phyloP scores from a whole-genome alignment of 1,284 basidiomycete genomes.

The Pseudozyma tsukubaensis region DNA sequence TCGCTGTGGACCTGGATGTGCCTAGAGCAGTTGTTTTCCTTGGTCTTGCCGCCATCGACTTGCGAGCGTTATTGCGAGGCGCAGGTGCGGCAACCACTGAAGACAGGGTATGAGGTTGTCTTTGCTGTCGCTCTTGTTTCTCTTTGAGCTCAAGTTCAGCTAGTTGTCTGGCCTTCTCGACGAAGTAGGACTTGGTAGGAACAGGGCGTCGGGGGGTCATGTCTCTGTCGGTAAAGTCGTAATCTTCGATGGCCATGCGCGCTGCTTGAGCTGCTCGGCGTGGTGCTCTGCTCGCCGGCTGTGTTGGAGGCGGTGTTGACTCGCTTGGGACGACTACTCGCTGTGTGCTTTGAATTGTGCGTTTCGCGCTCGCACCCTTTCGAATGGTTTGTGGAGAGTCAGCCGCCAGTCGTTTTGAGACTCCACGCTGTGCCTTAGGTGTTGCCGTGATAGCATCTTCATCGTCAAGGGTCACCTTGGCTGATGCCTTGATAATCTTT shows the following conservation, averaged over 20 bases:
- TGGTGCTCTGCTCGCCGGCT: constrained; percentile 19
- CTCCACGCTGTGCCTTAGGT: constrained; percentile 9
- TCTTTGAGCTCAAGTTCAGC: constrained; percentile 24
- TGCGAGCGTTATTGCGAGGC: constrained; percentile 7
- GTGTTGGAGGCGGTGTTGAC: constrained; percentile 26
- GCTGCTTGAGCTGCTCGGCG: constrained; percentile 43
- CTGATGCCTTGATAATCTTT: not conserved
- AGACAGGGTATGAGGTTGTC: not conserved
- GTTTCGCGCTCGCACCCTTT: not conserved
- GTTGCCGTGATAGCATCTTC: constrained; percentile 3
- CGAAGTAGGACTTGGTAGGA: constrained; percentile 47
- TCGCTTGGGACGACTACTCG: constrained; percentile 8
- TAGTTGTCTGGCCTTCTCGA: constrained; percentile 34
- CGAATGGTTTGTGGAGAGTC: constrained; percentile 16
- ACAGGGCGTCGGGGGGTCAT: constrained; percentile 45
- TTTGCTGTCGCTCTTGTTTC: constrained; percentile 7
- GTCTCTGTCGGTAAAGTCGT: constrained; percentile 47
- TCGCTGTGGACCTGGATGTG: not conserved
- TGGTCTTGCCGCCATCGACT: constrained; percentile 22
- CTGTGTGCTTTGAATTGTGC: not conserved
- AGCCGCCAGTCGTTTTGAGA: not conserved
- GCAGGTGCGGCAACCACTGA: not conserved
- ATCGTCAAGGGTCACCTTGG: not conserved
- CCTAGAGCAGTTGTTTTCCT: constrained; percentile 6
- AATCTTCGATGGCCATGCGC: constrained; percentile 40